A percentile compares a stretch with the other conserved stretches of the same genome.
Conservation (phyloP, 768 basidiomycete species). For the Punctularia strigosozonata region DNA sequence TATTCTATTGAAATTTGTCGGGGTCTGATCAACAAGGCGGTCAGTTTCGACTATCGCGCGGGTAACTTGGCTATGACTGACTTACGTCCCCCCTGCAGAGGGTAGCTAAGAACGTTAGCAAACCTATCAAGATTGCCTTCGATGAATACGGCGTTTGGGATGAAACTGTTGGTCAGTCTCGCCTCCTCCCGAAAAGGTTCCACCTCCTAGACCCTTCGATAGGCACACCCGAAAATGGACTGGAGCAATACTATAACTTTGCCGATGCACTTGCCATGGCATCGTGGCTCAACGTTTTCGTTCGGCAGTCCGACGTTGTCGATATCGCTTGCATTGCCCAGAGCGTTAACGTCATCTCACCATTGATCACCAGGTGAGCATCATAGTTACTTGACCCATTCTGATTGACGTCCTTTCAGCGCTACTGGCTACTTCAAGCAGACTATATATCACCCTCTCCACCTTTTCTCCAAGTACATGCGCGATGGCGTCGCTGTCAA, state of each 20-base stretch:
- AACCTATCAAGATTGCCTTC: constrained; percentile 13
- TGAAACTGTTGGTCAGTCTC: constrained; percentile 12
- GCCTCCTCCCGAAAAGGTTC: not conserved
- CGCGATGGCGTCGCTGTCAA: constrained; percentile 31
- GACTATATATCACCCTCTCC: constrained; percentile 40
- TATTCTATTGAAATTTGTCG: constrained; percentile 13
- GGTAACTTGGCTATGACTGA: not conserved
- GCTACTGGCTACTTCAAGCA: constrained; percentile 28
- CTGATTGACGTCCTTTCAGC: constrained; percentile 21
- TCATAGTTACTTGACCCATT: not conserved
- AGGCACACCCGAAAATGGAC: constrained; percentile 13
- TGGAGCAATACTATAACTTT: constrained; percentile 13
- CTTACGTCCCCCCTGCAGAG: constrained; percentile 2
- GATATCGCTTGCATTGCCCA: constrained; percentile 54
- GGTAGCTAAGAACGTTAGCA: constrained; percentile 9
- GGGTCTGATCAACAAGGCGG: constrained; percentile 14
- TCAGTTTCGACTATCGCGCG: constrained; percentile 2
- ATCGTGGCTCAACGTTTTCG: constrained; percentile 49
- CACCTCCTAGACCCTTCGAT: not conserved
- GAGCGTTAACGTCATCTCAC: constrained; percentile 38
- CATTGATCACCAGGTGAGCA: constrained; percentile 19
- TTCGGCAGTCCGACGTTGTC: constrained; percentile 45
- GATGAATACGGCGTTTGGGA: constrained; percentile 17
- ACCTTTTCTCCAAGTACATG: constrained; percentile 47
- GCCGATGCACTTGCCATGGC: constrained; percentile 31